These are phyloP conservation scores for Choanephora cucurbitarum DNA, from an alignment of 371 early-diverging fungal genomes.

Conservation along the genomic window DNA sequence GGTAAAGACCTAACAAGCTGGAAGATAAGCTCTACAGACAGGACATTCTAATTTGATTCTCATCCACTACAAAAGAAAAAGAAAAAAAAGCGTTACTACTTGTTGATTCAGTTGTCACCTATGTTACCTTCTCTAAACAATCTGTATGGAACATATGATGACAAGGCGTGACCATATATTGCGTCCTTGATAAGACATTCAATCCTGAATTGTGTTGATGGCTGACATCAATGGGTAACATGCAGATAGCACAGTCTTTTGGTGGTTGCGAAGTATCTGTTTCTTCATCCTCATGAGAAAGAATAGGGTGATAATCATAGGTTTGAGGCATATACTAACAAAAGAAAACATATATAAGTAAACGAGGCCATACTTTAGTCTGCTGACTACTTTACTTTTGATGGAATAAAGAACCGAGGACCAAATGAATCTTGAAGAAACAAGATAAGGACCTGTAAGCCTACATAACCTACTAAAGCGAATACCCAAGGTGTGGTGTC, in stretches of 20 bases:
- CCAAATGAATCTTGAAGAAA: constrained; percentile 73
- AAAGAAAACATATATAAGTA: too few relatives aligned
- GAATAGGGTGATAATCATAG: constrained; percentile 70
- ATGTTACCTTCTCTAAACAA: constrained; percentile 73
- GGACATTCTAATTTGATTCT: constrained; percentile 82
- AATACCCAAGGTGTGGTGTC: constrained; percentile 58
- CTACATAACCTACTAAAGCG: constrained; percentile 58
- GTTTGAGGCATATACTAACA: constrained; percentile 70
- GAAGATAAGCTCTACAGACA: constrained; percentile 67
- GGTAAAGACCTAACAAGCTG: constrained; percentile 52
- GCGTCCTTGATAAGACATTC: constrained; percentile 53
- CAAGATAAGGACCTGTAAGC: constrained; percentile 60
- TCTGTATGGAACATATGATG: constrained; percentile 81
- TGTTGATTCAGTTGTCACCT: too few relatives aligned
- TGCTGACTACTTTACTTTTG: constrained; percentile 57
- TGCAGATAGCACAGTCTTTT: constrained; percentile 78
- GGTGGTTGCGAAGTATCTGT: constrained; percentile 12
- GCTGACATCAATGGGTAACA: constrained; percentile 60
- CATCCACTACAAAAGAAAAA: constrained; percentile 83
- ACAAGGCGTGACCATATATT: constrained; percentile 86
- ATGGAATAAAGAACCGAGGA: constrained; percentile 74
- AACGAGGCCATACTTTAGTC: too few relatives aligned
- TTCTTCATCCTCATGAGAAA: constrained; percentile 57
- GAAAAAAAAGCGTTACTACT: too few relatives aligned
- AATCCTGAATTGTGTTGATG: constrained; percentile 43